Conservation (phyloP, 805 yeast genomes). For the Pichia cabralensis region DNA sequence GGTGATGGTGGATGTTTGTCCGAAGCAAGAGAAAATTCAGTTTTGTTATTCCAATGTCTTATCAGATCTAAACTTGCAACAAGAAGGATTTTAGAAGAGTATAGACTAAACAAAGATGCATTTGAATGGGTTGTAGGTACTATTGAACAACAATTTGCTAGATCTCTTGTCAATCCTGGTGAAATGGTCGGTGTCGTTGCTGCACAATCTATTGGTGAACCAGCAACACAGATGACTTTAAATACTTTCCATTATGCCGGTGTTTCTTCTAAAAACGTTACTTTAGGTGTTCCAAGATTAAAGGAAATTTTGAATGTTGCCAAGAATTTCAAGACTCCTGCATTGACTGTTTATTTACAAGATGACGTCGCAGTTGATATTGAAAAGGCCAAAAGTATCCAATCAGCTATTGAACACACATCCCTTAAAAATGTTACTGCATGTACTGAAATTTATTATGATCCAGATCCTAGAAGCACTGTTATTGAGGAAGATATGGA, state of each 20-base stretch:
- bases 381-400: constrained; percentile 88
- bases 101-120: constrained; percentile 70
- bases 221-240: constrained; percentile 96
- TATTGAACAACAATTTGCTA: constrained; percentile 86
- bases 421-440: constrained; percentile 90
- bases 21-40: constrained; percentile 91
- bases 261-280: constrained; percentile 98
- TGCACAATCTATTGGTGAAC: constrained; percentile 97
- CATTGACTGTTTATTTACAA: constrained; percentile 84
- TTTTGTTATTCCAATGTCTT: constrained; percentile 80
- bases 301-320: constrained; percentile 98
- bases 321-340: constrained; percentile 98
- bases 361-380: constrained; percentile 77
- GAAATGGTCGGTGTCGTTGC: constrained; percentile 98
- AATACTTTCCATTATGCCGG: constrained; percentile 96
- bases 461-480: constrained; percentile 97
- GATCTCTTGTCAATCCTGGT: constrained; percentile 90
- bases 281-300: constrained; percentile 96
- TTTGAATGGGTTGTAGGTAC: constrained; percentile 96
- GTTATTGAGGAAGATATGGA: constrained; percentile 94
- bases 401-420: constrained; percentile 96
- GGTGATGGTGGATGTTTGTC: constrained; percentile 63
- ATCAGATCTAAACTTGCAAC: constrained; percentile 87
- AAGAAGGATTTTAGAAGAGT: constrained; percentile 88
- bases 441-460: constrained; percentile 95